Evolutionary conservation across 345 rosid species (phyloP), one percentile per base, ranked within the genome.

Genomic region (Geranium rotundifolium): DNA sequence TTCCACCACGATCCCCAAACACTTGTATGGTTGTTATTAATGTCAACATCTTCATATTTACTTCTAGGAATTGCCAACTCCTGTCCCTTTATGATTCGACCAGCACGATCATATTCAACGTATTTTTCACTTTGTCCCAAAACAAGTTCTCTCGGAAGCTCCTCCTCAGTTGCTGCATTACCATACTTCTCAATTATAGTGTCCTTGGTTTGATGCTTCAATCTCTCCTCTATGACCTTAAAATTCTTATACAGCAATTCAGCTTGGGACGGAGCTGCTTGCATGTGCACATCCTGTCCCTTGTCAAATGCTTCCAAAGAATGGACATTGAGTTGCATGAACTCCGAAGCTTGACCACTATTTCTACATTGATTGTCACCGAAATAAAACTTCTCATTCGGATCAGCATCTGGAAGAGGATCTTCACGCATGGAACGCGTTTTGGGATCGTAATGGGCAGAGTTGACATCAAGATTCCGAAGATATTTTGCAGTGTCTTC

Each of bases 1-100:
- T 77, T 88, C 91, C 90, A 88, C 96, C 96, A 88, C 10, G 97
- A 91, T n/a, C 91, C 96, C 85, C 87, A 91, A 17, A 88, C 96
- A 55, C 27, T 23, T 23, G 74, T 79, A 4, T 89, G 83, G 69
- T 91, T 96, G 71, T 86, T 83, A 69, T 83, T 83, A 29, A 80
- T 73, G 73, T 63, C 73, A 41, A 79, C 68, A 62, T 80, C 88
- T 70, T 83, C 88, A 62, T 83, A 83, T 69, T 83, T 83, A 76
- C 88, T 83, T 72, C 62, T 80, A 15, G 88, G 88, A 73, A 83
- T 79, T 16, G 78, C 71, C 50, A 56, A 72, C 74, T 83, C 88
- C 88, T 71, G 81, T 54, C 95, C 89, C 77, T 83, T 88, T 8
- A 83, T 79, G 67, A 85, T 52, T 62, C 95, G 70, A 19, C 95